These are phyloP conservation scores for Carex kokanica DNA, from an alignment of 176 grass and related monocot genomes.

Conservation along the genomic window DNA sequence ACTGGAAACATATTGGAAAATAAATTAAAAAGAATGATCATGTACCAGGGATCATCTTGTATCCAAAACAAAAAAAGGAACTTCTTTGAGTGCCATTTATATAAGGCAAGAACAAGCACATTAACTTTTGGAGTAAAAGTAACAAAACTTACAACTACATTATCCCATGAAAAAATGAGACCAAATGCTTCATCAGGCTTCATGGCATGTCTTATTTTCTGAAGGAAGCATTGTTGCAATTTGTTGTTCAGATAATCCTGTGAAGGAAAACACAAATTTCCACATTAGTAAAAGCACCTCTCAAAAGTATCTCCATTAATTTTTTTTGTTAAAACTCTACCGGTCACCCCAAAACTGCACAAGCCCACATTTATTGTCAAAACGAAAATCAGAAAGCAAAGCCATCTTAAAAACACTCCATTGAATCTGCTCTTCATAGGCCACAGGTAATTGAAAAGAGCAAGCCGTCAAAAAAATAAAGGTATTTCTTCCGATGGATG, in stretches of 20 bases:
- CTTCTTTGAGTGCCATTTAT: neutral
- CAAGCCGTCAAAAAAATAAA: neutral
- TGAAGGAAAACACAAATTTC: conserved; percentile 9
- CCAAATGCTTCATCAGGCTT: conserved; percentile 99
- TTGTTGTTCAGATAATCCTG: conserved; percentile 95
- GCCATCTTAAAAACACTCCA: neutral
- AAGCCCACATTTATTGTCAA: neutral
- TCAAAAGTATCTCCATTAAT: neutral
- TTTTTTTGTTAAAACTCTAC: neutral
- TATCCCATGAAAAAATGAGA: conserved; percentile 97
- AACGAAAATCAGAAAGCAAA: neutral
- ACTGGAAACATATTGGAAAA: neutral
- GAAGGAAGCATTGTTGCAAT: conserved; percentile 92
- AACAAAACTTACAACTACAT: conserved; percentile 67
- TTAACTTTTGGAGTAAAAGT: conserved; percentile 6
- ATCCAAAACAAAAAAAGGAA: neutral
- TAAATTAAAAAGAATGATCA: conserved; percentile 14
- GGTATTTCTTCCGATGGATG: neutral
- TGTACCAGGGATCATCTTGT: neutral
- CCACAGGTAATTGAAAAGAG: neutral
- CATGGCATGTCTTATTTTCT: conserved; percentile 97
- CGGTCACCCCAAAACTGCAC: neutral
- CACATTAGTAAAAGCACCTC: conserved; percentile 1
- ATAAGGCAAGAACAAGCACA: neutral
- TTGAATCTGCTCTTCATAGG: neutral